Base-by-base conservation (phyloP, 495 filamentous ascomycete genomes). In the Halenospora varia region DNA sequence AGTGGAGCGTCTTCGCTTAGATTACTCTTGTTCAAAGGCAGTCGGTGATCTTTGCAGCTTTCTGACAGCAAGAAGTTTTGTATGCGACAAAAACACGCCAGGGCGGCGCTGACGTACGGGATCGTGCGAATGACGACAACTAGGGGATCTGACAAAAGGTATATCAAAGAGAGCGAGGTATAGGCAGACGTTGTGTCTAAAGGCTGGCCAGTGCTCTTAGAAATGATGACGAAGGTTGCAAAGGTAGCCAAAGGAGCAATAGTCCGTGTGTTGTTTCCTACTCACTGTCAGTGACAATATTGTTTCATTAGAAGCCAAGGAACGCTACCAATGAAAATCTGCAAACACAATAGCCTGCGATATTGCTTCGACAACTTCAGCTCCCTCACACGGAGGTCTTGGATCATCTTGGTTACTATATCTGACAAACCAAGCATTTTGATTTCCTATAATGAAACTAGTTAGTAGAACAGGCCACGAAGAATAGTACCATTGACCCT, bases 301-400 rank as follows among this genome's bases (percentile, higher is more conserved):
- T 40, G 50, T 46, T 55, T 10, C 84, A 74, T 10, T 82, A 60
- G 17, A 87, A 68, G 39, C 69, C 77, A 46, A 83, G 72, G 59
- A 82, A 86, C 15, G 35, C 6, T 51, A 63, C 61, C 56, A 2
- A 64, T 23, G 18, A 60, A 52, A 3, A 61, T 46, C 10, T 55
- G 53, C 10, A 55, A 11, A 25, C 42, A 55, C 2, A 82, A 73
- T 13, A 82, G 67, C 9, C 82, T 76, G 25, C 62, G 19, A 22
- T 53, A 62, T 15, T 35, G 2, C 17, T 24, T 54, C 2, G 62
- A 65, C 2, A 65, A 23, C 2, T 48, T 40, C n/a, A 65, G 48
- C 35, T 65, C 62, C 0, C 18, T 25, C 13, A 60, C 40, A 10
- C 62, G 47, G 9, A 55, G 39, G 54, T 62, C 10, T 55, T 68